Conservation (phyloP, 495 filamentous ascomycete genomes). For the Copromyces sp. region DNA sequence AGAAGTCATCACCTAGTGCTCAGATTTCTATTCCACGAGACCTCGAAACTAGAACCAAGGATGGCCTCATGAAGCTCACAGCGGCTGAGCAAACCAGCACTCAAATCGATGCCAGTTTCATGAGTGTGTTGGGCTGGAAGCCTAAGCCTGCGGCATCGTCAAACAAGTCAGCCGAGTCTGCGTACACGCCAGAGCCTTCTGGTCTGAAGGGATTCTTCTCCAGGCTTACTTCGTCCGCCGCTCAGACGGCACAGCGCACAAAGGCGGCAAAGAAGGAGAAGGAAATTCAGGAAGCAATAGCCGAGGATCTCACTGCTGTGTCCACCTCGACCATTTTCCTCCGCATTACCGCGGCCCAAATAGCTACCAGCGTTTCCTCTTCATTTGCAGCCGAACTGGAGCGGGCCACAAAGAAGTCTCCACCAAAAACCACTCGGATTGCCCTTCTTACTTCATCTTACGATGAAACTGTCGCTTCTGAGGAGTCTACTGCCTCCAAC, state of each 20-base stretch:
- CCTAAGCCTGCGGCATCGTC: constrained; percentile 35
- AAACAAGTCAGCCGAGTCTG: constrained; percentile 27
- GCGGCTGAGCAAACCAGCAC: constrained; percentile 66
- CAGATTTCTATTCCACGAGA: constrained; percentile 66
- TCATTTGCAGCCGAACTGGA: constrained; percentile 79
- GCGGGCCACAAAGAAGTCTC: constrained; percentile 91
- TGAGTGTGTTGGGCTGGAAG: constrained; percentile 81
- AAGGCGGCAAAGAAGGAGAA: constrained; percentile 44
- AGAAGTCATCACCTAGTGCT: constrained; percentile 70
- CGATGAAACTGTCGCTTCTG: constrained; percentile 63
- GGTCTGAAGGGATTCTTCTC: constrained; percentile 77
- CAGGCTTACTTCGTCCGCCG: constrained; percentile 43
- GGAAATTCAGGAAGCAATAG: constrained; percentile 42
- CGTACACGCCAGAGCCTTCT: constrained; percentile 32
- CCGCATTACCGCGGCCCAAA: constrained; percentile 70
- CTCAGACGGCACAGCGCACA: constrained; percentile 29
- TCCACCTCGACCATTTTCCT: constrained; percentile 74
- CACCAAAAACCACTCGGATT: constrained; percentile 74
- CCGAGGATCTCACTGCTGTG: constrained; percentile 55
- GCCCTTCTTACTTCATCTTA: constrained; percentile 85
- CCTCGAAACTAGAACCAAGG: constrained; percentile 69
- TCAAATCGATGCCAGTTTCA: constrained; percentile 86
- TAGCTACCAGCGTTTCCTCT: constrained; percentile 57
- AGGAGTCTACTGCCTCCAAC: constrained; percentile 30
- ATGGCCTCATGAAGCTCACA: constrained; percentile 73